Evolutionary conservation across 2,329 filamentous ascomycete genomes (phyloP), one percentile per base, ranked within the genome.

Genomic region (Rutstroemia sp.): DNA sequence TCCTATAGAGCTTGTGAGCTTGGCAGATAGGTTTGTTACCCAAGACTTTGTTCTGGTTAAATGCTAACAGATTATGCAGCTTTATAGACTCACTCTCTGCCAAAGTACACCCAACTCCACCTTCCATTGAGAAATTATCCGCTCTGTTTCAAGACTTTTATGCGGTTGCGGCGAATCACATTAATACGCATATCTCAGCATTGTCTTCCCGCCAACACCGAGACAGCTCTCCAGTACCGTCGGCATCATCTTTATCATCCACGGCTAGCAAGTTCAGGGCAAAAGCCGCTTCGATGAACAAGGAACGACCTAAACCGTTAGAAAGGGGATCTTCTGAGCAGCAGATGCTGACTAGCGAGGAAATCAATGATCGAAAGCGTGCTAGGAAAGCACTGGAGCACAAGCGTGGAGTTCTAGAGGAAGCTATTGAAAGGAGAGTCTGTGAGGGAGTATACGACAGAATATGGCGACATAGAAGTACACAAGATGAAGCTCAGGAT

Each of bases 131-230:
- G 48, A 86, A 82, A 60, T 79, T 97, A 16, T 87, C 91, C 8
- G 80, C 82, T n/a, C 78, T 94, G 53, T 97, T 97, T 69, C 94
- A 99, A 72, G 90, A 95, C 57, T 99, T 97, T 71, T 99, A 99
- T 69, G 76, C 80, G 44, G 81, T 85, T 56, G 89, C 92, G 21
- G 87, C 90, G 10, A 79, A 84, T 2, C 89, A 94, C 64, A 92
- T 97, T 58, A 82, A 83, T 53, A 96, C 90, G 0, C 92, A 97
- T 69, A 89, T 96, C 61, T 87, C 86, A 38, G 83, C 87, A 2
- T 77, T 96, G 14, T 87, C 88, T 2, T 87, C 86, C 19, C 82
- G 84, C 44, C 82, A 94, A 63, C 87, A 82, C 57, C 85, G 89
- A 38, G 83, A 87, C 59, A 76, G 75, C 46, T 83, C 84, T 1